Evolutionary conservation across 139 green algal genomes (phyloP), one percentile per base, ranked within the genome.

Genomic region (Raphidocelis subcapitata): DNA sequence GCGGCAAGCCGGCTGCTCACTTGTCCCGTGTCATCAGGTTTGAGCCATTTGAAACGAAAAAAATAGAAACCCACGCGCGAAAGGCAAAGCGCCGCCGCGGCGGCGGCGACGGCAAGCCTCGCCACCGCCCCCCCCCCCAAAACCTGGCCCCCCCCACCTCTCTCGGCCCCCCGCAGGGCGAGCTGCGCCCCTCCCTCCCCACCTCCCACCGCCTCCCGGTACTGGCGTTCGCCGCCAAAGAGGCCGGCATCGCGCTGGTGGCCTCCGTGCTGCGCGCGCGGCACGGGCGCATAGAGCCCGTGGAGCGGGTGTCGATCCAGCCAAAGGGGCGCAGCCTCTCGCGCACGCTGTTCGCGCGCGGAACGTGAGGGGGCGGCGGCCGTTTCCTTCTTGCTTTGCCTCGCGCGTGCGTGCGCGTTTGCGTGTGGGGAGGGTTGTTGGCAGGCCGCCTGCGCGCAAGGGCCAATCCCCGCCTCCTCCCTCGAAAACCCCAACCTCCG

Each of bases 251-350:
- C 24, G 91, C 81, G 16, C 65, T 97, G 47, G 84, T 96, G 32
- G 85, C 88, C 20, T 81, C 74, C 0, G 61, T 91, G 72, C 82
- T 97, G 59, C 80, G 88, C n/a, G n/a, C 66, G 41, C 52, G 65
- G 3, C 23, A 71, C 31, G 71, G 67, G 5, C 81, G 76, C 52
- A 79, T 95, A 8, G 90, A 96, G 79, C 29, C 67, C 0, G 87
- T 97, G 61, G 91, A 96, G 84, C 85, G 89, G 20, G 83, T 95
- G 33, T 87, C 73, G 51, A 86, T 97, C 46, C 84, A 91, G 62
- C 84, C 88, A 28, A 81, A 81, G 63, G 71, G 87, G 31, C 73
- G 80, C 36, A 82, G 83, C 33, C 89, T 82, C 84, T 87, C 79
- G 26, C 76, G 89, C 51, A 94, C 88, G 21, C 77, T 92, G 37